Conservation (phyloP, 371 early-diverging fungal species). For the Haplosporangium sp. region DNA sequence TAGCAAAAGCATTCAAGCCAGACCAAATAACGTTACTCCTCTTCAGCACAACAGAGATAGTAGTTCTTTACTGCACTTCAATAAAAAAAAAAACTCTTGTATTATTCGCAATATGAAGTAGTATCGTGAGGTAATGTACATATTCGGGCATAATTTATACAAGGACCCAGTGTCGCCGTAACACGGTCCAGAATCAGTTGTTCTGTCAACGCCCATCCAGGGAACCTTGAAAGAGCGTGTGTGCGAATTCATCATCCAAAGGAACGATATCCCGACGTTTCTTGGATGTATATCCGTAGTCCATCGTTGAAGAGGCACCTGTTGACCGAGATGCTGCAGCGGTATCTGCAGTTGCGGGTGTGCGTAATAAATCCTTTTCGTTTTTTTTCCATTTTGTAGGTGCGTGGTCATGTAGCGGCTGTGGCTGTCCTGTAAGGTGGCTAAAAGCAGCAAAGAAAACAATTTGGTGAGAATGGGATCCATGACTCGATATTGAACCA, state of each 20-base stretch:
- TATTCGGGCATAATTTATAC: too few relatives aligned
- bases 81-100: too few relatives aligned
- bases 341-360: not conserved
- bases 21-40: too few relatives aligned
- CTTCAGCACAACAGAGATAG: too few relatives aligned
- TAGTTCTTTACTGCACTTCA: too few relatives aligned
- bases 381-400: slow-evolving; percentile 25
- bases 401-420: slow-evolving; percentile 22
- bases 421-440: slow-evolving; percentile 49
- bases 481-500: not conserved
- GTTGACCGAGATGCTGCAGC: slow-evolving; percentile 1
- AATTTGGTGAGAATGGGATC: slow-evolving; percentile 2
- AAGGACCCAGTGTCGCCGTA: too few relatives aligned
- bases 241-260: slow-evolving; percentile 45
- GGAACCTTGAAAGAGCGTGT: slow-evolving; percentile 34
- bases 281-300: not conserved
- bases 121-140: too few relatives aligned
- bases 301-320: not conserved
- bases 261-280: slow-evolving; percentile 12
- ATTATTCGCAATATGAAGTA: too few relatives aligned
- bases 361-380: slow-evolving; percentile 1
- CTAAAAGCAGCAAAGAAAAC: slow-evolving; percentile 3
- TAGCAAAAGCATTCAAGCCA: too few relatives aligned
- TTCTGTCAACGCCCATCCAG: not conserved
- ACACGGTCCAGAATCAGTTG: not conserved